A percentile compares a stretch with the other conserved stretches of the same genome.
Evolutionary conservation across 1,284 basidiomycete genomes (phyloP).

Genomic region (Rhodotorula sp.): DNA sequence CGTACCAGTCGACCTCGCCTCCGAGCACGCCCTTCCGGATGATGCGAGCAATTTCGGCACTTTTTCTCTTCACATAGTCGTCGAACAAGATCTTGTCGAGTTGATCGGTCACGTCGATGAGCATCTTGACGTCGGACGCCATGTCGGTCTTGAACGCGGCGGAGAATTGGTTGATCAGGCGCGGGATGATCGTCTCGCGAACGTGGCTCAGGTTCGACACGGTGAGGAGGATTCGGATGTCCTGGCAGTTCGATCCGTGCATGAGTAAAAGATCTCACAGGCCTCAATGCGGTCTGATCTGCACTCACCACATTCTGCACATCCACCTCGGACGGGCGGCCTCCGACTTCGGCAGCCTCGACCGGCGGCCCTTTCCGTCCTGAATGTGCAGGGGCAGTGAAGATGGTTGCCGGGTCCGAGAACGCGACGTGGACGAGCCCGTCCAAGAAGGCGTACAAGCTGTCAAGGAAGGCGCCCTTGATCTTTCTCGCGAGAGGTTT

Average conservation of each 20-base stretch:
- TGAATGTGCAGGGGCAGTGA: not conserved
- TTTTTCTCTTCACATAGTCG: slow-evolving; percentile 78
- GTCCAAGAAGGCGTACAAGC: slow-evolving; percentile 83
- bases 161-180: slow-evolving; percentile 77
- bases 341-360: slow-evolving; percentile 36
- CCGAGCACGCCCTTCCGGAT: slow-evolving; percentile 77
- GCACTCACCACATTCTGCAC: slow-evolving; percentile 46
- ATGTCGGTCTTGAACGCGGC: slow-evolving; percentile 72
- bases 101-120: slow-evolving; percentile 74
- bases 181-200: slow-evolving; percentile 67
- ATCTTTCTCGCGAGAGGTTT: slow-evolving; percentile 61
- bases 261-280: too few relatives aligned
- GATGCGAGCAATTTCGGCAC: slow-evolving; percentile 64
- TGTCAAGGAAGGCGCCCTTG: slow-evolving; percentile 82
- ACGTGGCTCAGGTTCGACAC: slow-evolving; percentile 86
- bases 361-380: slow-evolving; percentile 18
- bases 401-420: slow-evolving; percentile 55
- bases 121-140: slow-evolving; percentile 72
- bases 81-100: slow-evolving; percentile 85
- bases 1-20: slow-evolving; percentile 82
- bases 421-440: slow-evolving; percentile 83
- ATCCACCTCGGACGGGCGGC: slow-evolving; percentile 46
- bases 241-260: slow-evolving; percentile 55
- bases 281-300: too few relatives aligned
- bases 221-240: slow-evolving; percentile 82